Evolutionary conservation across 202 grass and related monocot species (phyloP).

Genomic region (Digitaria exilis): DNA sequence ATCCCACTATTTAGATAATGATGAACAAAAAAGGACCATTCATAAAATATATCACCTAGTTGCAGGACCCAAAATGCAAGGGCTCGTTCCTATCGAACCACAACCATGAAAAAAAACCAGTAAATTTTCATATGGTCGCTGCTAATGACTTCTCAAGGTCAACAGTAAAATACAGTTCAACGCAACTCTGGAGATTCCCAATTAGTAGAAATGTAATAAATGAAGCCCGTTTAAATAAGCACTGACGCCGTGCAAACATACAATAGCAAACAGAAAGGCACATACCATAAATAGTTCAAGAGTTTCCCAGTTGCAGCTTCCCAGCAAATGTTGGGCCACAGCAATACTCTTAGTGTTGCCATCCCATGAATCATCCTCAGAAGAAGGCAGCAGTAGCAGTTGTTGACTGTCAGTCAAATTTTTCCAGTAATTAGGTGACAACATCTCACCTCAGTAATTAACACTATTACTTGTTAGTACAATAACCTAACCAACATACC

Average conservation of each 20-base stretch:
- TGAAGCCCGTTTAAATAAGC: slow-evolving; percentile 17
- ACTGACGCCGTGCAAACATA: not conserved
- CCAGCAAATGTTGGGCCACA: slow-evolving; percentile 54
- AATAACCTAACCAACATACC: slow-evolving; percentile 45
- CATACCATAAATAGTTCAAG: slow-evolving; percentile 89
- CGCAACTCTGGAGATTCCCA: not conserved
- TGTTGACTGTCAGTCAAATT: slow-evolving; percentile 45
- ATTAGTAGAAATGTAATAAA: not conserved
- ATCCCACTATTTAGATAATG: not conserved
- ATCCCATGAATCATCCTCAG: slow-evolving; percentile 61
- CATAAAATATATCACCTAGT: not conserved
- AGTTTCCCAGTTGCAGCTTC: slow-evolving; percentile 83
- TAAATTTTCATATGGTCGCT: not conserved
- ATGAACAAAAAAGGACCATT: not conserved
- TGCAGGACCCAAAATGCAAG: not conserved
- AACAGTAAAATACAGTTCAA: slow-evolving; percentile 11
- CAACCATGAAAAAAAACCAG: not conserved
- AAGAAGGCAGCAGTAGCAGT: slow-evolving; percentile 55
- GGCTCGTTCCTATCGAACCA: not conserved
- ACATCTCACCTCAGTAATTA: not conserved
- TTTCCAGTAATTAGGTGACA: slow-evolving; percentile 33
- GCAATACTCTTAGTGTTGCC: slow-evolving; percentile 47
- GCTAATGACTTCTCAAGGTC: not conserved
- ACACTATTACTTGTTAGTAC: not conserved
- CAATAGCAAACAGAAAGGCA: slow-evolving; percentile 16